Conservation (phyloP, 371 early-diverging fungal species). For the Phascolomyces articulosus region DNA sequence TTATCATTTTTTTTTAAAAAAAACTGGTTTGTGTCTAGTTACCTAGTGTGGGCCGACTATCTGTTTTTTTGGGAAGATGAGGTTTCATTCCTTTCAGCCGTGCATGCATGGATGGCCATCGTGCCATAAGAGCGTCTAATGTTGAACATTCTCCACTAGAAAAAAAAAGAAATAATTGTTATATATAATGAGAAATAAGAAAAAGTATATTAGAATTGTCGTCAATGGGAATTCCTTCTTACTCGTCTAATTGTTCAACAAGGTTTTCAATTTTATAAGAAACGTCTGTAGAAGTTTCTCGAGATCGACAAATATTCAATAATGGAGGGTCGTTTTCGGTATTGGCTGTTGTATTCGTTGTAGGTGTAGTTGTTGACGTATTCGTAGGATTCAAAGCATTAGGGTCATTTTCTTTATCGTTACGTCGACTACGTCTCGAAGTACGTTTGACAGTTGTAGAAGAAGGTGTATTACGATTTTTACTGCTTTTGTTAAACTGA, state of each 20-base stretch:
- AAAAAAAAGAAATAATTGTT: not conserved
- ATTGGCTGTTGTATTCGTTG: not conserved
- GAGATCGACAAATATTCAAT: conserved; percentile 33
- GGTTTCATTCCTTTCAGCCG: conserved; percentile 46
- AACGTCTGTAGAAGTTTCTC: conserved; percentile 26
- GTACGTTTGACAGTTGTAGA: conserved; percentile 4
- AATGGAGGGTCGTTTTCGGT: conserved; percentile 31
- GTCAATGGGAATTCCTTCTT: conserved; percentile 8
- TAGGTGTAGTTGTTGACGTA: not conserved
- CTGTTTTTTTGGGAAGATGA: conserved; percentile 46
- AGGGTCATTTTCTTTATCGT: conserved; percentile 21
- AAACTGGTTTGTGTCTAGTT: not conserved
- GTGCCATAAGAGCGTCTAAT: conserved; percentile 43
- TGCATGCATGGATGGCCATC: conserved; percentile 50
- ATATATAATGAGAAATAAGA: not conserved
- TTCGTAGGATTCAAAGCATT: not conserved
- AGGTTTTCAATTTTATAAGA: conserved; percentile 32
- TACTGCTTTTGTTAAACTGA: conserved; percentile 18
- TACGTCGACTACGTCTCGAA: conserved; percentile 1
- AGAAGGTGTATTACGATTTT: conserved; percentile 8
- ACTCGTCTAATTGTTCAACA: conserved; percentile 49
- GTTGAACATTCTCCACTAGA: conserved; percentile 48
- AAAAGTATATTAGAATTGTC: not conserved
- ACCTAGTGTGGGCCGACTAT: conserved; percentile 44
- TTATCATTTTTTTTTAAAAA: too few relatives aligned